Evolutionary conservation across 2,329 filamentous ascomycete genomes (phyloP), one percentile per base, ranked within the genome.

Genomic region (Verticillium tricorpus): DNA sequence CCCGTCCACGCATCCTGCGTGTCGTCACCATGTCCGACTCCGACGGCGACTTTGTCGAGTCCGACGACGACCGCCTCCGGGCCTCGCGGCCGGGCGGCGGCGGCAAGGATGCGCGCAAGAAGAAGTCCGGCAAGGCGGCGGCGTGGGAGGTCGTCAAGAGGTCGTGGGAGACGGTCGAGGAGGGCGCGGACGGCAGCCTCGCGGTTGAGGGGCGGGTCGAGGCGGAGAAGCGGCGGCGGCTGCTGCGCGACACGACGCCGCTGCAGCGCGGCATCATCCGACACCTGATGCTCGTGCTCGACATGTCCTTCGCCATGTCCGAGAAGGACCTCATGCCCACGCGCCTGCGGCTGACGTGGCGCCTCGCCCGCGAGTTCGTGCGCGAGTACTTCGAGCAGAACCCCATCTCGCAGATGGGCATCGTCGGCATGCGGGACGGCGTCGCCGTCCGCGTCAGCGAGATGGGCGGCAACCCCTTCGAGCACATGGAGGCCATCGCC

Each of bases 311-410:
- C 66, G 92, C 94, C 58, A 99, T 99, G 95, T 78, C 87, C 5
- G 93, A 98, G 76, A 98, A 98, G 76, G 95, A 99, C 72, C 83
- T 98, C 67, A 86, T 95, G 31, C 95, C 95, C 6, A 97, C 89
- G 54, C 86, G 94, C 63, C 93, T 94, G 75, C 84, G 93, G 40
- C 84, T 97, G 35, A 90, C 89, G 59, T 83, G 97, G 70, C 88
- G 88, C 66, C 96, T 93, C 75, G 90, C 93, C 17, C 86, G 89
- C 66, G 89, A 93, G 62, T 99, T 98, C 75, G 90, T 98, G 57
- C 85, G 89, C 63, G 94, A 97, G 74, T 99, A 92, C 77, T 99
- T 98, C 72, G 95, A 98, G 76, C 95, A 99, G 76, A 99, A 99
- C 70, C 95, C 95, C 12, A 98, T 99, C 67, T 96, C 93, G 11